Evolutionary conservation across 768 basidiomycete species (phyloP).

Genomic region (Artomyces pyxidatus): DNA sequence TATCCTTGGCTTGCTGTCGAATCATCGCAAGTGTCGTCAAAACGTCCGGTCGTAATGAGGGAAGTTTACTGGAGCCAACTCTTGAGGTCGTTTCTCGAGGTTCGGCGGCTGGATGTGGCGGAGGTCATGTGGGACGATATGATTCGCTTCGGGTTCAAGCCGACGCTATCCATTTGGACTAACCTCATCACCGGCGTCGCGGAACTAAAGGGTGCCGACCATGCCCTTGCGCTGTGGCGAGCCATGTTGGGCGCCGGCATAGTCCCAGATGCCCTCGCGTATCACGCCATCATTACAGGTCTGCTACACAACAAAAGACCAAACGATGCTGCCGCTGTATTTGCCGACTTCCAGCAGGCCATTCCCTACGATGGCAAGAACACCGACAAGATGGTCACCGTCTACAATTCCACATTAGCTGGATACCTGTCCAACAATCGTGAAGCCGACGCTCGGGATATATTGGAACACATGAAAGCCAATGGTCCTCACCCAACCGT

Average conservation of each 20-base stretch:
- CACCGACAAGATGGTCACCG: constrained; percentile 11
- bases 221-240: constrained; percentile 55
- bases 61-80: constrained; percentile 58
- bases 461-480: constrained; percentile 32
- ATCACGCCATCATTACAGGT: constrained; percentile 61
- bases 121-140: constrained; percentile 66
- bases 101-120: constrained; percentile 48
- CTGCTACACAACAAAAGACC: constrained; percentile 44
- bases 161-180: constrained; percentile 61
- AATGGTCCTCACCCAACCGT: constrained; percentile 61
- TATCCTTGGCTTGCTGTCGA: constrained; percentile 47
- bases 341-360: constrained; percentile 40
- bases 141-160: constrained; percentile 35
- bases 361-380: constrained; percentile 17
- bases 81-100: constrained; percentile 53
- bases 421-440: constrained; percentile 43
- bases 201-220: constrained; percentile 37
- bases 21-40: constrained; percentile 27
- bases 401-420: constrained; percentile 73
- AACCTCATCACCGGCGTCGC: constrained; percentile 60
- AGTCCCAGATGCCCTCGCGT: constrained; percentile 52
- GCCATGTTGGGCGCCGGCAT: constrained; percentile 50
- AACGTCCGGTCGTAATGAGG: constrained; percentile 42
- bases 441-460: constrained; percentile 25
- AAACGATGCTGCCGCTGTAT: constrained; percentile 42